Percentiles rank a stretch among this genome's conserved stretches.
Evolutionary conservation across 2,329 filamentous ascomycete genomes (phyloP).

Genomic region (Aspergillus awamori): DNA sequence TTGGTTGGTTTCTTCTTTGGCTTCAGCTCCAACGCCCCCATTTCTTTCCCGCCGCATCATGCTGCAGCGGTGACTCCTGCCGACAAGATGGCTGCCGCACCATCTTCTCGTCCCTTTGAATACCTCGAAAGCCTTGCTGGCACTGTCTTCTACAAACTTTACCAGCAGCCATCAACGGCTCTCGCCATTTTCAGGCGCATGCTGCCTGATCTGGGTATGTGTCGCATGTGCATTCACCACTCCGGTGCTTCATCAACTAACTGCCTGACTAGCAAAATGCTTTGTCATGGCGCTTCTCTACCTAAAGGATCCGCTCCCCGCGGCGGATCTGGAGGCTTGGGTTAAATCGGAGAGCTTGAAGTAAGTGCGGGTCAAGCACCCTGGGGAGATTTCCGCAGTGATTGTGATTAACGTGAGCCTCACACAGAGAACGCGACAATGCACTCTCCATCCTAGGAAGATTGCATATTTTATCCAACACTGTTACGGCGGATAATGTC

Average conservation of each 20-base stretch:
- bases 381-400: background rate
- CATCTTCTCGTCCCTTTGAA: constrained; percentile 68
- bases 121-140: constrained; percentile 91
- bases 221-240: constrained; percentile 8
- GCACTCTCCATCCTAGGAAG: constrained; percentile 78
- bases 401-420: background rate
- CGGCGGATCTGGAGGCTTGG: constrained; percentile 84
- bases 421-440: constrained; percentile 74
- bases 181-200: constrained; percentile 97
- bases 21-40: constrained; percentile 6
- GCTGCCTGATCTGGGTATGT: constrained; percentile 82
- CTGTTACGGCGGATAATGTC: constrained; percentile 61
- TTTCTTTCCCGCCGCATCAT: constrained; percentile 26
- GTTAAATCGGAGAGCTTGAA: constrained; percentile 68
- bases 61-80: constrained; percentile 29
- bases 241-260: constrained; percentile 9
- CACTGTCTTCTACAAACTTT: constrained; percentile 85
- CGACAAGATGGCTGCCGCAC: constrained; percentile 57
- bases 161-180: constrained; percentile 92
- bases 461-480: constrained; percentile 81
- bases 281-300: constrained; percentile 96
- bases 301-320: constrained; percentile 76
- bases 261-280: constrained; percentile 69
- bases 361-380: constrained; percentile 39
- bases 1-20: constrained; percentile 6